Evolutionary conservation across 148 eudicot species (phyloP).

Genomic region (Fallopia convolvulus): DNA sequence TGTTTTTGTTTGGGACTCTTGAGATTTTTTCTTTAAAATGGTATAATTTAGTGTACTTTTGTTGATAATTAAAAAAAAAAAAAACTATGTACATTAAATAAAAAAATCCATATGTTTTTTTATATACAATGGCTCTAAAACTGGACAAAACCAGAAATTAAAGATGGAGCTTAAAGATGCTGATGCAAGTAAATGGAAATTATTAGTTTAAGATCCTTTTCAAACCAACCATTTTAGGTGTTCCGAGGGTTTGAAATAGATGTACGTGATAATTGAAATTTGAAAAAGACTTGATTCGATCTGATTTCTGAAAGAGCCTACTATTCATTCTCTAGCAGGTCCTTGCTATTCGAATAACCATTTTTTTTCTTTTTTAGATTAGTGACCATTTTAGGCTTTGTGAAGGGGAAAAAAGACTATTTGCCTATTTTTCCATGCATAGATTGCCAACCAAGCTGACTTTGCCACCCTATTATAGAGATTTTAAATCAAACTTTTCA

Average conservation of each 20-base stretch:
- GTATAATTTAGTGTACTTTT: too few relatives aligned
- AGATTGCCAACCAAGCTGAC: conserved; percentile 1
- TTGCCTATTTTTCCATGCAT: neutral
- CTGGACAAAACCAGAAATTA: neutral
- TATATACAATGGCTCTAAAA: neutral
- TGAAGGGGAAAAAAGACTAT: neutral
- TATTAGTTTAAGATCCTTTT: neutral
- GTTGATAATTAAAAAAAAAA: too few relatives aligned
- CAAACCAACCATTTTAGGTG: conserved; percentile 2
- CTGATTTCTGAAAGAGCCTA: neutral
- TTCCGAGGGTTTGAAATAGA: neutral
- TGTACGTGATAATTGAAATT: neutral
- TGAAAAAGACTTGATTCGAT: neutral
- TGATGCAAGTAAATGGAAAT: neutral
- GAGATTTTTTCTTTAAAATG: too few relatives aligned
- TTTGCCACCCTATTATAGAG: neutral
- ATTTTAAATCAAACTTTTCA: too few relatives aligned
- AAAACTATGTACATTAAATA: too few relatives aligned
- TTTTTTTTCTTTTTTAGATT: neutral
- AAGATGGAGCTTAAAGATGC: neutral
- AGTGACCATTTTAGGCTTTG: neutral
- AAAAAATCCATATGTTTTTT: neutral
- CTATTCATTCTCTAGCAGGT: neutral
- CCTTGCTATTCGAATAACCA: neutral
- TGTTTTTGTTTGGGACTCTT: neutral